Base-by-base conservation (phyloP, 78 protist genomes). In the Cavenderia fasciculata region DNA sequence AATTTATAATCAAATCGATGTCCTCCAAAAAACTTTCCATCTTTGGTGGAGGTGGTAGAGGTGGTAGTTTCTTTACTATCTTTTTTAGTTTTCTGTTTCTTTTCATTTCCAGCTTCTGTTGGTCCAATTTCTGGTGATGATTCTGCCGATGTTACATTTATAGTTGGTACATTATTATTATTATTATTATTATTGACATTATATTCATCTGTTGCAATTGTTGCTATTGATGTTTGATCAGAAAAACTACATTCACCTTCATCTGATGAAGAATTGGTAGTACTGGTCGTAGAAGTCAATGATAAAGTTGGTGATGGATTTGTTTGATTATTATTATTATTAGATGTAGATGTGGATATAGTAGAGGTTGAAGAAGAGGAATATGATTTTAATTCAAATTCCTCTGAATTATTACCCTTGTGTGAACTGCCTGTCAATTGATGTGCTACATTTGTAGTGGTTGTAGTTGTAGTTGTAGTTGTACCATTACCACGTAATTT, bases 1-100 rank as follows among this genome's bases (percentile, higher is more conserved):
- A 79, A 16, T 66, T 79, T 79, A 33, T 33, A 79, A 66, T 79
- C 88, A 57, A 65, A 79, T 79, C 88, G 62, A 52, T 66, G 44
- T 40, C 88, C 88, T 8, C 77, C 74, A 79, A 62, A 79, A 19
- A 63, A 65, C 25, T 27, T 4, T n/a, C 6, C 5, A 10, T 8
- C 34, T 18, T 54, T 12, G 14, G 31, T 71, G 25, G 12, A 4
- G 29, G n/a, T 70, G 43, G 16, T 38, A n/a, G 19, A 14, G 0
- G 16, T 29, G 19, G 34, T 34, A 34, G 12, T 16, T 61, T 19
- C 1, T 34, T n/a, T n/a, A n/a, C n/a, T n/a, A n/a, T n/a, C n/a
- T n/a, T n/a, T n/a, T n/a, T n/a, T n/a, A n/a, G n/a, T n/a, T n/a
- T n/a, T n/a, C n/a, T n/a, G n/a, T n/a, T n/a, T n/a, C n/a, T n/a